Percentiles rank a stretch among this genome's conserved stretches.
Conservation (phyloP, 2,329 filamentous ascomycete species). For the Chaetomium strumarium region DNA sequence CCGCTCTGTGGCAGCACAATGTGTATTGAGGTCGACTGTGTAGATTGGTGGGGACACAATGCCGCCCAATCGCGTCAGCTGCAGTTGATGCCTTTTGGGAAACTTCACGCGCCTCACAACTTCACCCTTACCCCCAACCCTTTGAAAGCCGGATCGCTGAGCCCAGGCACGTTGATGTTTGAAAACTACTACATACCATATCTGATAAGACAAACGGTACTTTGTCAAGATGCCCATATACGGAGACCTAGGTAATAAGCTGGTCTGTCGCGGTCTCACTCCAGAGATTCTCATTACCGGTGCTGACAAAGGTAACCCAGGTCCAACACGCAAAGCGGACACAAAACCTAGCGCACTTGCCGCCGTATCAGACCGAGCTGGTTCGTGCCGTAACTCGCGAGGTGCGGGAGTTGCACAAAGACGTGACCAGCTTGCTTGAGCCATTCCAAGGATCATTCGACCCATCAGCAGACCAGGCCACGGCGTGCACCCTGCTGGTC, state of each 20-base stretch:
- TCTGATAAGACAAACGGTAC: not conserved
- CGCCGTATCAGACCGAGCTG: conserved; percentile 86
- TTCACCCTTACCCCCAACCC: not conserved
- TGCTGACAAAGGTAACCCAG: conserved; percentile 39
- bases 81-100: not conserved
- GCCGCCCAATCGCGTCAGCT: conserved; percentile 5
- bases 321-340: conserved; percentile 95
- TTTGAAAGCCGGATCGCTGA: not conserved
- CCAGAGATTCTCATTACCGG: not conserved
- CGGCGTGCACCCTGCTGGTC: conserved; percentile 82
- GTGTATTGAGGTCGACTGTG: not conserved
- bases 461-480: conserved; percentile 72
- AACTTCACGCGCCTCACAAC: conserved; percentile 1
- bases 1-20: too few relatives aligned
- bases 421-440: conserved; percentile 71
- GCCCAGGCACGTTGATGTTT: not conserved
- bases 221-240: conserved; percentile 56
- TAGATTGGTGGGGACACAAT: conserved; percentile 2
- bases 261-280: conserved; percentile 47
- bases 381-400: conserved; percentile 84
- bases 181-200: not conserved
- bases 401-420: conserved; percentile 86
- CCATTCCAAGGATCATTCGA: conserved; percentile 83
- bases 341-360: conserved; percentile 77
- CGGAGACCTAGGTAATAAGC: conserved; percentile 78